phyloP scores from a whole-genome alignment of 2,329 filamentous ascomycete genomes.

The Paecilomyces fulvus region DNA sequence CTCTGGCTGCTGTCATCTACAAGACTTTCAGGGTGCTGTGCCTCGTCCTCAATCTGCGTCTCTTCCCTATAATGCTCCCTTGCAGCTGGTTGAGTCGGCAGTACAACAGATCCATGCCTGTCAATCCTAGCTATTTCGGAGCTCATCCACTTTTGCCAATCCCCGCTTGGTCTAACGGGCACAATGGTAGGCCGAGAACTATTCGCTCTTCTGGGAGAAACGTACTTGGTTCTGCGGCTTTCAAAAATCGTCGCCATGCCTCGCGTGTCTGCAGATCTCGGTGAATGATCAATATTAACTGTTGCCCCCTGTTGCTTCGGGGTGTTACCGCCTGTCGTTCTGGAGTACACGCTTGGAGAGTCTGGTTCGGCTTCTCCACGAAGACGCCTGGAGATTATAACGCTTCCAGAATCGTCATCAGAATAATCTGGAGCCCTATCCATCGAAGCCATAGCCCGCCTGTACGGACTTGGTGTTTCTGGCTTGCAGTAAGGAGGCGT shows the following conservation, averaged over 20 bases:
- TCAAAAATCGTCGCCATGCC: constrained; percentile 32
- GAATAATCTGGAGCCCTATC: constrained; percentile 7
- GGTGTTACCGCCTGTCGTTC: constrained; percentile 28
- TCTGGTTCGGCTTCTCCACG: constrained; percentile 8
- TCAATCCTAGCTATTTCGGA: constrained; percentile 27
- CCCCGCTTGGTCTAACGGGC: constrained; percentile 16
- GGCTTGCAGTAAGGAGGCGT: constrained; percentile 9
- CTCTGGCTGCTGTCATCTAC: neutral
- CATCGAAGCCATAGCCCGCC: constrained; percentile 9
- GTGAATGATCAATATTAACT: neutral
- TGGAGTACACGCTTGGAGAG: constrained; percentile 37
- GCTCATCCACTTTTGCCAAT: constrained; percentile 32
- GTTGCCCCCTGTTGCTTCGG: constrained; percentile 9
- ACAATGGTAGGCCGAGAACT: constrained; percentile 1
- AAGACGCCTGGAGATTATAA: constrained; percentile 8
- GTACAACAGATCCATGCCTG: constrained; percentile 3
- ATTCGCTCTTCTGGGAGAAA: constrained; percentile 18
- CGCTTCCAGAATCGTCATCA: constrained; percentile 13
- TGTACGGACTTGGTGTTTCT: constrained; percentile 14
- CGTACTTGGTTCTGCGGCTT: constrained; percentile 20
- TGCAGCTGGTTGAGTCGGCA: constrained; percentile 9
- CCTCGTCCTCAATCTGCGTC: constrained; percentile 26
- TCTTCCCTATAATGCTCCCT: constrained; percentile 31
- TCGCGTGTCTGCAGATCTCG: constrained; percentile 13
- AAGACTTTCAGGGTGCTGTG: constrained; percentile 5